These are phyloP conservation scores for Galeopsis tetrahit DNA, from an alignment of 257 asterid species.

Conservation along the genomic window DNA sequence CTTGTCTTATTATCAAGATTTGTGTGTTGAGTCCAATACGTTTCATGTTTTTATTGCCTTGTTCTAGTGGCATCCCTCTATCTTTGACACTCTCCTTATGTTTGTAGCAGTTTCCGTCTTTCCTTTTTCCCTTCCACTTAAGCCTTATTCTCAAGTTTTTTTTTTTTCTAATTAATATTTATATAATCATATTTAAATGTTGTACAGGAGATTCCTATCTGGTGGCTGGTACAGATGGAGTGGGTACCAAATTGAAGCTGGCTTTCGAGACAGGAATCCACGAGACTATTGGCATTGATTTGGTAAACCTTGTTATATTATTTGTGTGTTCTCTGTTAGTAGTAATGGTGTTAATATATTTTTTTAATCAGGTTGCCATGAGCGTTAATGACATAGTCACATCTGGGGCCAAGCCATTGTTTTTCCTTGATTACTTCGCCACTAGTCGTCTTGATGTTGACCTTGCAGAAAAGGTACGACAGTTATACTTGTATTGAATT, in stretches of 20 bases:
- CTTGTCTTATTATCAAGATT: not conserved
- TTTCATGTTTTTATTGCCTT: not conserved
- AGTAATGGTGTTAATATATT: conserved; percentile 10
- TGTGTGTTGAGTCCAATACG: not conserved
- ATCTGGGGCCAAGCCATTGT: conserved; percentile 96
- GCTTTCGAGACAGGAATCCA: conserved; percentile 98
- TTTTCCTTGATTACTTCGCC: conserved; percentile 96
- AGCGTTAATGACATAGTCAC: conserved; percentile 97
- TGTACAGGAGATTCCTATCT: conserved; percentile 84
- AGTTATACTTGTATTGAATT: not conserved
- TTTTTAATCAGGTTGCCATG: conserved; percentile 83
- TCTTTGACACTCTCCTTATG: not conserved
- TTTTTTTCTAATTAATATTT: not conserved
- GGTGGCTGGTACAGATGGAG: conserved; percentile 98
- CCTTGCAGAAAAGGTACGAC: conserved; percentile 88
- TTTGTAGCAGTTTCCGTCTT: not conserved
- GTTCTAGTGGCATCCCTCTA: not conserved
- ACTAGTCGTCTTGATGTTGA: conserved; percentile 91
- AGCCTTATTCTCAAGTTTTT: not conserved
- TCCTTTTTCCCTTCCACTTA: not conserved
- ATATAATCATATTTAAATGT: not conserved
- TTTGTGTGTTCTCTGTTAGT: conserved; percentile 15
- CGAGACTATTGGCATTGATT: conserved; percentile 93
- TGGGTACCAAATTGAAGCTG: conserved; percentile 91
- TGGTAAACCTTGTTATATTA: conserved; percentile 49